These are phyloP conservation scores for Fraxinus excelsior DNA, from an alignment of 257 asterid genomes.

Conservation along the genomic window DNA sequence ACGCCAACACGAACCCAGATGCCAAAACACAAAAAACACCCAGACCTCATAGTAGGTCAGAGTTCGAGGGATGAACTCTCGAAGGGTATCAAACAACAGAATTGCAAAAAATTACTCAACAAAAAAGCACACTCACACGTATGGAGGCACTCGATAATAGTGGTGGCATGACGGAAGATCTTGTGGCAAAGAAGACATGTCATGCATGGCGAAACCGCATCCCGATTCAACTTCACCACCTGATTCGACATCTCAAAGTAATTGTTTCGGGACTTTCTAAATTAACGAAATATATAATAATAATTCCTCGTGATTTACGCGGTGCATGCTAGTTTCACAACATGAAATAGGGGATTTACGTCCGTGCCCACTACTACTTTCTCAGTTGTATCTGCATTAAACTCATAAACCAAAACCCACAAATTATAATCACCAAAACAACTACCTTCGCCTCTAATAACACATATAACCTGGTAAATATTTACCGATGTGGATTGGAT, in stretches of 20 bases:
- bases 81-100: slow-evolving; percentile 19
- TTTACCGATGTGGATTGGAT: slow-evolving; percentile 21
- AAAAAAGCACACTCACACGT: slow-evolving; percentile 44
- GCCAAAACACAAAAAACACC: slow-evolving; percentile 29
- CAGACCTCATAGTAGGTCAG: slow-evolving; percentile 9
- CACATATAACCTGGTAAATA: slow-evolving; percentile 22
- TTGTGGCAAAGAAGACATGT: slow-evolving; percentile 60
- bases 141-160: slow-evolving; percentile 66
- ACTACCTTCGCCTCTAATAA: slow-evolving; percentile 8
- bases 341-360: slow-evolving; percentile 37
- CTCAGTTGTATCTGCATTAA: slow-evolving; percentile 42
- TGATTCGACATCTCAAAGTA: slow-evolving; percentile 44
- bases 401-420: slow-evolving; percentile 29
- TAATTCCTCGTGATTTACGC: slow-evolving; percentile 37
- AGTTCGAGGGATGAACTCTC: slow-evolving; percentile 13
- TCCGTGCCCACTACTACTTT: slow-evolving; percentile 26
- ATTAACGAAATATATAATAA: slow-evolving; percentile 17
- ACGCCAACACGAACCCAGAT: slow-evolving; percentile 28
- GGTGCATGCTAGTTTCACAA: slow-evolving; percentile 48
- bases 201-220: slow-evolving; percentile 62
- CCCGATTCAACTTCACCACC: slow-evolving; percentile 42
- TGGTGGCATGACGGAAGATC: slow-evolving; percentile 60
- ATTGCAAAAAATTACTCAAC: slow-evolving; percentile 10
- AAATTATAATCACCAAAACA: slow-evolving; percentile 28
- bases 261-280: slow-evolving; percentile 24